Percentiles rank a stretch among this genome's conserved stretches.
phyloP scores from a whole-genome alignment of 306 rosid species.

The Gleditsia sinensis region DNA sequence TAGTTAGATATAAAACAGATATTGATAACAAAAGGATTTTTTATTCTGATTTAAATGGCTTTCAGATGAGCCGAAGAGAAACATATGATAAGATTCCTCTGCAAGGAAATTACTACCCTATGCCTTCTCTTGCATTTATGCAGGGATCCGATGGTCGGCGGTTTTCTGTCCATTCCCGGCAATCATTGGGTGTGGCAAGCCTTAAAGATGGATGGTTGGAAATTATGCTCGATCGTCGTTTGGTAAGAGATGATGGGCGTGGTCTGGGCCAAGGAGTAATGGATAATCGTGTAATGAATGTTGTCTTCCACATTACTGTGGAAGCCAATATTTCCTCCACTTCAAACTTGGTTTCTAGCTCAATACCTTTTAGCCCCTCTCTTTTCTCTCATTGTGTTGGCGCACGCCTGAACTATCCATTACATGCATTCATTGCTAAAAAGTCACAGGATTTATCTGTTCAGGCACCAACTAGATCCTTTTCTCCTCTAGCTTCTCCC shows the following conservation, averaged over 20 bases:
- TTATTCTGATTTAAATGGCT: constrained; percentile 92
- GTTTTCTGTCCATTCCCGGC: constrained; percentile 88
- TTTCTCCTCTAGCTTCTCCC: constrained; percentile 76
- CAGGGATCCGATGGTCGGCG: constrained; percentile 79
- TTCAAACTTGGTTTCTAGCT: constrained; percentile 53
- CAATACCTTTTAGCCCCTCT: constrained; percentile 68
- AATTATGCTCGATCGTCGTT: constrained; percentile 95
- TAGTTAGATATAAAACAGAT: constrained; percentile 86
- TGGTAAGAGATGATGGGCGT: constrained; percentile 87
- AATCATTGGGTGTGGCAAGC: constrained; percentile 90
- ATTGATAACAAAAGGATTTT: constrained; percentile 74
- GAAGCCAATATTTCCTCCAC: constrained; percentile 70
- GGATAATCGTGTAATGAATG: constrained; percentile 86
- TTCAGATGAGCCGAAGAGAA: constrained; percentile 98
- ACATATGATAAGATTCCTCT: constrained; percentile 88
- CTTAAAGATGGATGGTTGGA: constrained; percentile 92
- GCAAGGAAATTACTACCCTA: constrained; percentile 96
- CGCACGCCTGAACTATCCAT: constrained; percentile 85
- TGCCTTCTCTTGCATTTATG: constrained; percentile 91
- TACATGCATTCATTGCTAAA: constrained; percentile 80
- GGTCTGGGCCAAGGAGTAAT: constrained; percentile 95
- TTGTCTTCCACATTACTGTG: constrained; percentile 73
- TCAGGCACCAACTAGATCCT: constrained; percentile 65
- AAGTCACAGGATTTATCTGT: constrained; percentile 62
- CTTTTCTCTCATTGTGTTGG: constrained; percentile 80